Evolutionary conservation across 305 asterid genomes (phyloP).

Genomic region (Nicotiana rustica): DNA sequence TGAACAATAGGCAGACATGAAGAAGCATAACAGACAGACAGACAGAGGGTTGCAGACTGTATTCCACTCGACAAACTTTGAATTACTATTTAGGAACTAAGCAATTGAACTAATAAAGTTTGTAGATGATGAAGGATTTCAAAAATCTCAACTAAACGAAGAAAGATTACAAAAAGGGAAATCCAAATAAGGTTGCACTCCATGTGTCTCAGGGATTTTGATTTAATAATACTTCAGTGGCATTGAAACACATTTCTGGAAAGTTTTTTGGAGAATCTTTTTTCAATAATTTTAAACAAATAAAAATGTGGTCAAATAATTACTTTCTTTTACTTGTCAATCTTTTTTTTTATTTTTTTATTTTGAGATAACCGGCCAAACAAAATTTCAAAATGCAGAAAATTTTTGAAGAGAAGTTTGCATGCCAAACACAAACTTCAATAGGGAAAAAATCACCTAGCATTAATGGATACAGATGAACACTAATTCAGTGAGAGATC

Average conservation of each 20-base stretch:
- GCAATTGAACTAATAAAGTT: background rate
- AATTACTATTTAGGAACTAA: constrained; percentile 17
- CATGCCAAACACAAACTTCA: background rate
- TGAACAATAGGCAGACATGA: background rate
- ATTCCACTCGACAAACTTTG: background rate
- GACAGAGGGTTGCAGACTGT: background rate
- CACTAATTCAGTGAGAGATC: no score
- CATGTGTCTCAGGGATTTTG: background rate
- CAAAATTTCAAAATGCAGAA: background rate
- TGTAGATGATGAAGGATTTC: background rate
- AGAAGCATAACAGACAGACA: background rate
- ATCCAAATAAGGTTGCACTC: background rate
- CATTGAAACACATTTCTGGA: background rate
- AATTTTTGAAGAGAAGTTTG: background rate
- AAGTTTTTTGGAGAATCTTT: background rate
- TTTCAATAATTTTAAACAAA: no score
- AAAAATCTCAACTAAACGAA: background rate
- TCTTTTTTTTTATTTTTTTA: no score
- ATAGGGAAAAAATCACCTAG: background rate
- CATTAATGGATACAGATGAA: background rate
- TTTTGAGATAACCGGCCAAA: background rate
- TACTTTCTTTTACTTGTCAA: no score
- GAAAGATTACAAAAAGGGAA: background rate
- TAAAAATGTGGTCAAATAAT: no score
- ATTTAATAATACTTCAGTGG: background rate